phyloP scores from a whole-genome alignment of 352 stramenopile genomes.

The Halophytophthora polymorphica region DNA sequence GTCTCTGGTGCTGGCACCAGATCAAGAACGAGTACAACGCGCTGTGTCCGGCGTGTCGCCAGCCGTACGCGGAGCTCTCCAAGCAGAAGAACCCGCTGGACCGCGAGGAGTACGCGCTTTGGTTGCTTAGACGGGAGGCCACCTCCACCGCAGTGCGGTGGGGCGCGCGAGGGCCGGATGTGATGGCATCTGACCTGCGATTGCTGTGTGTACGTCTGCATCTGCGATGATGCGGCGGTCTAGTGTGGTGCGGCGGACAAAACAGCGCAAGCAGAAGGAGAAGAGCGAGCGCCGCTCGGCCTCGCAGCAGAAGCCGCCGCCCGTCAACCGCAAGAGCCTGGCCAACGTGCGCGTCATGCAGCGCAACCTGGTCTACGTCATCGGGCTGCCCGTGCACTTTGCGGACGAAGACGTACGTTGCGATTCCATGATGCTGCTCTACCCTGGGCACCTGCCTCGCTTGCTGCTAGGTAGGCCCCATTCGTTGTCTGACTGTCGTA shows the following conservation, averaged over 20 bases:
- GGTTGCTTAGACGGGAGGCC: background rate
- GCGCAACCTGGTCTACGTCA: conserved; percentile 94
- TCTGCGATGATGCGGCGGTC: too few species aligned
- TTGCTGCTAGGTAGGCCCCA: background rate
- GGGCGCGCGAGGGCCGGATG: background rate
- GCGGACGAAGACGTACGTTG: conserved; percentile 68
- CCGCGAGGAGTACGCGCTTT: conserved; percentile 85
- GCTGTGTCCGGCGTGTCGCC: conserved; percentile 97
- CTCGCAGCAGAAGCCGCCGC: conserved; percentile 31
- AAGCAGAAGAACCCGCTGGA: conserved; percentile 92
- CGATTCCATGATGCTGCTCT: background rate
- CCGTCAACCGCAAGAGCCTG: conserved; percentile 77
- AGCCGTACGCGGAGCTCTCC: conserved; percentile 93
- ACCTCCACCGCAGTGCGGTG: background rate
- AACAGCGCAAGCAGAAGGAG: conserved; percentile 84
- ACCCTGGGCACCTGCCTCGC: background rate
- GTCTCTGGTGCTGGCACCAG: conserved; percentile 99
- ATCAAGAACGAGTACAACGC: conserved; percentile 99
- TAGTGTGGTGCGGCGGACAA: conserved; percentile 73
- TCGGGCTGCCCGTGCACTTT: conserved; percentile 85
- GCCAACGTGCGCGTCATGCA: conserved; percentile 92
- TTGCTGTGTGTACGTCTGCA: background rate
- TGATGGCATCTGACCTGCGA: conserved; percentile 1
- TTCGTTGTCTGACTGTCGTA: background rate
- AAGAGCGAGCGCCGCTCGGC: conserved; percentile 71